Percentiles rank a stretch among this genome's conserved stretches.
phyloP scores from a whole-genome alignment of 2,329 filamentous ascomycete species.

The Aspergillus fijiensis region DNA sequence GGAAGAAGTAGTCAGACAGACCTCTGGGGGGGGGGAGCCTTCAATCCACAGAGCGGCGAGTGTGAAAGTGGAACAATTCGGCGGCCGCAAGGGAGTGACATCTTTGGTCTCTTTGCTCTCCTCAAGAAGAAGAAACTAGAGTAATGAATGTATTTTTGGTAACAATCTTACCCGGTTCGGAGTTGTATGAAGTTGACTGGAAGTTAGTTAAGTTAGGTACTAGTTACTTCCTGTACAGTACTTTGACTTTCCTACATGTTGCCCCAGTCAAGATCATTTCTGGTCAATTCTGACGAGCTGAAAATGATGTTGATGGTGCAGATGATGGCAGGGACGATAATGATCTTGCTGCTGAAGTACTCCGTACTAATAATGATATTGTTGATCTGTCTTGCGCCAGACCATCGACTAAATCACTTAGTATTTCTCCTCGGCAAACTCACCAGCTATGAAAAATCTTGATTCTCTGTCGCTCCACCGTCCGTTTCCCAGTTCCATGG shows the following conservation, averaged over 20 bases:
- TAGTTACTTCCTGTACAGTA: neutral
- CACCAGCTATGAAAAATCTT: neutral
- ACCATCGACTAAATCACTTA: no score
- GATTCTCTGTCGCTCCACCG: constrained; percentile 1
- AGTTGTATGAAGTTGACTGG: neutral
- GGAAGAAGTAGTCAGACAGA: constrained; percentile 7
- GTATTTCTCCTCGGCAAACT: neutral
- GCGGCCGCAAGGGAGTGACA: constrained; percentile 14
- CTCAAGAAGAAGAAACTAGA: neutral
- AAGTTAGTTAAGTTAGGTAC: neutral
- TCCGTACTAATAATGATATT: neutral
- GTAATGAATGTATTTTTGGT: neutral
- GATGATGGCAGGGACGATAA: neutral
- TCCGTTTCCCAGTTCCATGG: constrained; percentile 3
- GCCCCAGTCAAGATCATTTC: neutral
- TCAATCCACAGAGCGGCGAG: constrained; percentile 2
- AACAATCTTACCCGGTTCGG: neutral
- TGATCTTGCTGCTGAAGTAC: neutral
- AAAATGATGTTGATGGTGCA: neutral
- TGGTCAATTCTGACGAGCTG: neutral
- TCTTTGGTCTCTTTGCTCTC: neutral
- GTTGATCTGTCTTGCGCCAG: neutral
- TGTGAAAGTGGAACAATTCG: constrained; percentile 16
- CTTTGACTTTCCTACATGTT: neutral
- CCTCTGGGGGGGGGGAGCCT: constrained; percentile 9